Evolutionary conservation across 805 yeast species (phyloP).

Genomic region (Kuraishia piskuri): DNA sequence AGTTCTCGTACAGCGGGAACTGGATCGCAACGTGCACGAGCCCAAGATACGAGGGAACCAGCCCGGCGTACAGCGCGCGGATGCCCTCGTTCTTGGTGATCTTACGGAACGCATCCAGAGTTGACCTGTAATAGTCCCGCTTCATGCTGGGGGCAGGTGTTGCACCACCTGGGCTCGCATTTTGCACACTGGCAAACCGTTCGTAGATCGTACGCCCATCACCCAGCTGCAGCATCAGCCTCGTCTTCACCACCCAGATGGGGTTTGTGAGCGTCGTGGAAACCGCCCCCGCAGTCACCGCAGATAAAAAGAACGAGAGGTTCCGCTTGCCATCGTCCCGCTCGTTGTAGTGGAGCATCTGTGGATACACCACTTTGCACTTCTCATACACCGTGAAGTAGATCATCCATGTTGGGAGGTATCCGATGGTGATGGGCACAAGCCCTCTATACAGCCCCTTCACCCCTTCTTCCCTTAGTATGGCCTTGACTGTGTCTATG

Average conservation of each 20-base stretch:
- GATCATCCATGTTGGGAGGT: slow-evolving; percentile 96
- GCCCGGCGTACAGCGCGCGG: slow-evolving; percentile 76
- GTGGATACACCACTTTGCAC: slow-evolving; percentile 40
- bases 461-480: slow-evolving; percentile 69
- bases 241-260: slow-evolving; percentile 94
- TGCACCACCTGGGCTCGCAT: slow-evolving; percentile 6
- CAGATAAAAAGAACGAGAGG: slow-evolving; percentile 42
- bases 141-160: not conserved
- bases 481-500: slow-evolving; percentile 53
- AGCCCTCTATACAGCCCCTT: slow-evolving; percentile 84
- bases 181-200: slow-evolving; percentile 13
- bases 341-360: slow-evolving; percentile 8
- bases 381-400: slow-evolving; percentile 86
- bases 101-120: slow-evolving; percentile 72
- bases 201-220: slow-evolving; percentile 30
- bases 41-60: slow-evolving; percentile 86
- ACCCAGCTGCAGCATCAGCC: slow-evolving; percentile 80
- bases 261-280: slow-evolving; percentile 87
- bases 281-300: slow-evolving; percentile 82
- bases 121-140: slow-evolving; percentile 52
- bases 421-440: slow-evolving; percentile 87
- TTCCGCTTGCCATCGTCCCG: slow-evolving; percentile 15
- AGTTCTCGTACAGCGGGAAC: slow-evolving; percentile 84
- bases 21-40: slow-evolving; percentile 91
- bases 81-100: slow-evolving; percentile 80